Evolutionary conservation across 2,329 filamentous ascomycete species (phyloP).

Genomic region (Pleurostoma richardsiae): DNA sequence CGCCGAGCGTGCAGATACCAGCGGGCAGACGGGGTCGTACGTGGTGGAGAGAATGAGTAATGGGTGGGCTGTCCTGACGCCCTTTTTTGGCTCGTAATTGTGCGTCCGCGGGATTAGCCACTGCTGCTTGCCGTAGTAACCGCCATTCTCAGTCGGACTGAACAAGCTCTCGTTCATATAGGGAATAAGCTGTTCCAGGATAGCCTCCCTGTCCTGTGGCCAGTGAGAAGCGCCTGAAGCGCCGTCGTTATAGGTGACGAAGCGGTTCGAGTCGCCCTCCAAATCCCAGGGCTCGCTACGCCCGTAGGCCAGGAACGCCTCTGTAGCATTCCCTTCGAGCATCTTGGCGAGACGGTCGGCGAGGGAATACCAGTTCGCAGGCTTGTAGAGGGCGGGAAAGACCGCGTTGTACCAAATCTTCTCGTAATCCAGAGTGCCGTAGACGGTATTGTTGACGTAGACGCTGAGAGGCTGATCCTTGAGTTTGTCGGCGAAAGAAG

Average conservation of each 20-base stretch:
- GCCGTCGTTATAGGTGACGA: conserved; percentile 25
- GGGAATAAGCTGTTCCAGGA: conserved; percentile 27
- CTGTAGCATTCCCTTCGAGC: conserved; percentile 32
- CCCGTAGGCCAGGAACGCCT: conserved; percentile 28
- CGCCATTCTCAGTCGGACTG: conserved; percentile 14
- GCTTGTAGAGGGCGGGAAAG: conserved; percentile 32
- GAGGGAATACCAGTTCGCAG: conserved; percentile 27
- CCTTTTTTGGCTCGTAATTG: conserved; percentile 16
- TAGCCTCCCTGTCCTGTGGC: conserved; percentile 22
- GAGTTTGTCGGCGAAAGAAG: conserved; percentile 24
- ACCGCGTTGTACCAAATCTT: conserved; percentile 28
- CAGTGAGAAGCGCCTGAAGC: conserved; percentile 21
- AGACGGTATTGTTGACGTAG: conserved; percentile 34
- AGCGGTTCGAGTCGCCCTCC: conserved; percentile 19
- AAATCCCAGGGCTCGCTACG: conserved; percentile 8
- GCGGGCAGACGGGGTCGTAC: conserved; percentile 51
- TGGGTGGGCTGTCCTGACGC: conserved; percentile 38
- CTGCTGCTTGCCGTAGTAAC: conserved; percentile 21
- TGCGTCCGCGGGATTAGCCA: conserved; percentile 23
- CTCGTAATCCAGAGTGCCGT: conserved; percentile 30
- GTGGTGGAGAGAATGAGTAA: conserved; percentile 51
- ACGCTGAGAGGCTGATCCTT: conserved; percentile 31
- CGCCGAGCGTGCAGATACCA: conserved; percentile 30
- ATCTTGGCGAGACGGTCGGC: conserved; percentile 26
- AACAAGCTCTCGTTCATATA: conserved; percentile 26